phyloP scores from a whole-genome alignment of 2,329 filamentous ascomycete genomes.

The Parastagonospora avenae region DNA sequence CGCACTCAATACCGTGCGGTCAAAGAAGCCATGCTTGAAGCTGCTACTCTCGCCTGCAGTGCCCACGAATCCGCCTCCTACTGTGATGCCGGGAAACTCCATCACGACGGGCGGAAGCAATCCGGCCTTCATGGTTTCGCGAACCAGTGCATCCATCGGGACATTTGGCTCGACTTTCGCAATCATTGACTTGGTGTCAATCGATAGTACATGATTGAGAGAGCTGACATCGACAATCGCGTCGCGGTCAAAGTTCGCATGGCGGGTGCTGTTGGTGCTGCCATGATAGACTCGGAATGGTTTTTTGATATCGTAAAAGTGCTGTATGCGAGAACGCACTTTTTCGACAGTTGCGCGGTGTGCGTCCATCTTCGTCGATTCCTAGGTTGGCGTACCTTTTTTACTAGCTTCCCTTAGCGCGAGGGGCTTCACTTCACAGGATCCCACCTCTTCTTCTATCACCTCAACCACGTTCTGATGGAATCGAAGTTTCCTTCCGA shows the following conservation, averaged over 20 bases:
- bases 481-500: background rate
- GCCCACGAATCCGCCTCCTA: conserved; percentile 69
- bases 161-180: conserved; percentile 72
- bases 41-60: conserved; percentile 71
- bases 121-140: conserved; percentile 59
- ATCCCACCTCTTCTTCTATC: background rate
- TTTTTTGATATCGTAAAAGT: conserved; percentile 33
- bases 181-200: conserved; percentile 59
- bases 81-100: conserved; percentile 74
- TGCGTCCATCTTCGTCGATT: conserved; percentile 19
- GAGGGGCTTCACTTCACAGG: background rate
- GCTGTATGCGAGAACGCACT: conserved; percentile 24
- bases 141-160: conserved; percentile 67
- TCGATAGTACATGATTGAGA: conserved; percentile 65
- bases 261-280: conserved; percentile 75
- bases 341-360: conserved; percentile 29
- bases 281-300: conserved; percentile 67
- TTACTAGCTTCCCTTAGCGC: no score
- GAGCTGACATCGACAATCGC: conserved; percentile 66
- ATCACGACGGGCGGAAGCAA: conserved; percentile 70
- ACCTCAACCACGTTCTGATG: background rate
- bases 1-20: conserved; percentile 64
- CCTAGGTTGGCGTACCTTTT: no score
- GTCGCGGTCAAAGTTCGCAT: conserved; percentile 45
- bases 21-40: conserved; percentile 71